A percentile compares a stretch with the other conserved stretches of the same genome.
These are phyloP conservation scores for Dryas octopetala DNA, from an alignment of 306 rosid genomes.

Conservation along the genomic window DNA sequence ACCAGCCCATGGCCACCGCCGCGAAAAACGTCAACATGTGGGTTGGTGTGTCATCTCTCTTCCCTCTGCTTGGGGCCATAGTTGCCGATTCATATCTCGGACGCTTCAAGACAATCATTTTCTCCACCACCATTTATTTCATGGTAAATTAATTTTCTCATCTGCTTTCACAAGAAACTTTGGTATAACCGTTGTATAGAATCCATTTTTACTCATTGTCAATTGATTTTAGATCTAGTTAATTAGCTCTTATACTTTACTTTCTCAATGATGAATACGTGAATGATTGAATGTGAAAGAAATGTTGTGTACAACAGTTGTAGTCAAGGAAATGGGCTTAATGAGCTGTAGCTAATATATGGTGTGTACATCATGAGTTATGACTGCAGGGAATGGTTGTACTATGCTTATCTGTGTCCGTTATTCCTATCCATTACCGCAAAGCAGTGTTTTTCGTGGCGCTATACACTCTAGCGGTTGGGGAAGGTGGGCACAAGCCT, in stretches of 20 bases:
- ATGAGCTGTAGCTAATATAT: no score
- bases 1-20: conserved; percentile 29
- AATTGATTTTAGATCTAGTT: no score
- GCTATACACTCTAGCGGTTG: conserved; percentile 58
- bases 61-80: conserved; percentile 49
- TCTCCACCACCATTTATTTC: conserved; percentile 31
- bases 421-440: conserved; percentile 12
- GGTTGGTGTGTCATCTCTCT: conserved; percentile 46
- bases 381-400: conserved; percentile 42
- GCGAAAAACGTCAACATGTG: conserved; percentile 51
- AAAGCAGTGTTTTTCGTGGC: conserved; percentile 42
- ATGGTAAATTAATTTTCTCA: conserved; percentile 7
- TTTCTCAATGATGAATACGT: no score
- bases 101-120: conserved; percentile 49
- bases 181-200: no score
- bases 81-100: conserved; percentile 53
- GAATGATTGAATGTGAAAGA: no score
- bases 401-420: conserved; percentile 54
- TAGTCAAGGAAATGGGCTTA: no score
- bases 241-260: no score
- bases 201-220: no score
- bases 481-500: conserved; percentile 81
- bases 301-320: no score
- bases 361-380: no score
- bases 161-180: neutral